Conservation (phyloP, 306 rosid genomes). For the Quercus alba region DNA sequence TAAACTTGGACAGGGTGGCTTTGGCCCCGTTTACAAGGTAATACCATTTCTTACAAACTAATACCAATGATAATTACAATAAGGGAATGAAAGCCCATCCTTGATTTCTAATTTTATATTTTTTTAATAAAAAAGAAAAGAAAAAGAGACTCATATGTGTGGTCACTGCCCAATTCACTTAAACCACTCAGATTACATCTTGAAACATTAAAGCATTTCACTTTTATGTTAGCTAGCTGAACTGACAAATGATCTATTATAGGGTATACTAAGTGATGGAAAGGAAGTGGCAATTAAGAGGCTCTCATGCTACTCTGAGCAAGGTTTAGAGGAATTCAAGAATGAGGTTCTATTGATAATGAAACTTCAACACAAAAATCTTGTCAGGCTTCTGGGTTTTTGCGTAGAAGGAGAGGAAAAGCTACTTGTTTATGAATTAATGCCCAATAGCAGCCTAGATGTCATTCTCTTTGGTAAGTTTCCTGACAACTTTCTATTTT, state of each 20-base stretch:
- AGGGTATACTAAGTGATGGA: conserved; percentile 48
- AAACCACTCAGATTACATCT: too few species aligned
- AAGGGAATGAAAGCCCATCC: too few species aligned
- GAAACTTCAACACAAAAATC: conserved; percentile 74
- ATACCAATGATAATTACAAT: too few species aligned
- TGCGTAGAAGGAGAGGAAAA: conserved; percentile 30
- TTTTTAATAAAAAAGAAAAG: too few species aligned
- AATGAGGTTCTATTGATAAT: conserved; percentile 55
- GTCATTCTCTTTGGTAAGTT: conserved; percentile 38
- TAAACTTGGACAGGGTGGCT: conserved; percentile 74
- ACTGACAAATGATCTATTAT: background rate
- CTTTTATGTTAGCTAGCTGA: background rate
- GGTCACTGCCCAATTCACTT: too few species aligned
- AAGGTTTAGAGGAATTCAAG: conserved; percentile 58
- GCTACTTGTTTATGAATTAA: conserved; percentile 46
- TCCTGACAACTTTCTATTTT: background rate
- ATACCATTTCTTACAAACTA: too few species aligned
- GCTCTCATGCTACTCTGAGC: conserved; percentile 51
- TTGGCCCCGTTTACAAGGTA: background rate
- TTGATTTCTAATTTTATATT: too few species aligned
- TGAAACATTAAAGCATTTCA: background rate
- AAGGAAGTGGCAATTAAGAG: conserved; percentile 68
- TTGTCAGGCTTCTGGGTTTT: conserved; percentile 70
- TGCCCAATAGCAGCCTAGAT: conserved; percentile 64
- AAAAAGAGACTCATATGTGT: too few species aligned